Percentiles rank a stretch among this genome's conserved stretches.
Conservation (phyloP, 306 rosid genomes). For the Prunus davidiana region DNA sequence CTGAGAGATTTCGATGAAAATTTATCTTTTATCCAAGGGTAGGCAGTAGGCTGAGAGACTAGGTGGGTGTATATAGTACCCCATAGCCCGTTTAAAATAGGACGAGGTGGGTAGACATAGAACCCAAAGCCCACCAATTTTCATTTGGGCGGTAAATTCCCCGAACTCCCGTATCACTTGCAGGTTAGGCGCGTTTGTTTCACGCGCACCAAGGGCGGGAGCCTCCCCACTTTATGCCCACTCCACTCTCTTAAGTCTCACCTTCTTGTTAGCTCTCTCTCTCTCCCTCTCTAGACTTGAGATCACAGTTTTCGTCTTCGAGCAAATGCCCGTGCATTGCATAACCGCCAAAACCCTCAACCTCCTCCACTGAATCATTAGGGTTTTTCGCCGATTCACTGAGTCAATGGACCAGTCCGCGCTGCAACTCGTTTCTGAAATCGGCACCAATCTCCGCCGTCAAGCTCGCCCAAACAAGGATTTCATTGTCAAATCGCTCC, state of each 20-base stretch:
- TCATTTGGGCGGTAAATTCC: background rate
- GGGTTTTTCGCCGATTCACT: constrained; percentile 15
- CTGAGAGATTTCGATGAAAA: background rate
- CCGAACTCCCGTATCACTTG: background rate
- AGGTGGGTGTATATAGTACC: background rate
- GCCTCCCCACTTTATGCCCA: constrained; percentile 8
- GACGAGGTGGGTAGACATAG: background rate
- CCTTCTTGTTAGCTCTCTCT: background rate
- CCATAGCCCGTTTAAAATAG: no score
- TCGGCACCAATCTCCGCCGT: constrained; percentile 51
- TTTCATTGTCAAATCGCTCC: constrained; percentile 64
- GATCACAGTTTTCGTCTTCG: background rate
- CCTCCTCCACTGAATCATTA: background rate
- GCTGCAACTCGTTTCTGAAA: constrained; percentile 48
- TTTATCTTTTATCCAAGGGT: background rate
- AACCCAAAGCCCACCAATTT: background rate
- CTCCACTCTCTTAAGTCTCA: background rate
- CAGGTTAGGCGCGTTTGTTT: background rate
- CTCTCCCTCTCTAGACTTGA: background rate
- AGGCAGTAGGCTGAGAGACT: background rate
- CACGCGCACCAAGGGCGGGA: constrained; percentile 57
- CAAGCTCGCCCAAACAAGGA: constrained; percentile 69
- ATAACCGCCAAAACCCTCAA: constrained; percentile 3
- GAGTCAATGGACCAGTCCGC: constrained; percentile 52
- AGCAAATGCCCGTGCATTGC: background rate